phyloP scores from a whole-genome alignment of 164 flowering plant genomes.

The Platanus orientalis region DNA sequence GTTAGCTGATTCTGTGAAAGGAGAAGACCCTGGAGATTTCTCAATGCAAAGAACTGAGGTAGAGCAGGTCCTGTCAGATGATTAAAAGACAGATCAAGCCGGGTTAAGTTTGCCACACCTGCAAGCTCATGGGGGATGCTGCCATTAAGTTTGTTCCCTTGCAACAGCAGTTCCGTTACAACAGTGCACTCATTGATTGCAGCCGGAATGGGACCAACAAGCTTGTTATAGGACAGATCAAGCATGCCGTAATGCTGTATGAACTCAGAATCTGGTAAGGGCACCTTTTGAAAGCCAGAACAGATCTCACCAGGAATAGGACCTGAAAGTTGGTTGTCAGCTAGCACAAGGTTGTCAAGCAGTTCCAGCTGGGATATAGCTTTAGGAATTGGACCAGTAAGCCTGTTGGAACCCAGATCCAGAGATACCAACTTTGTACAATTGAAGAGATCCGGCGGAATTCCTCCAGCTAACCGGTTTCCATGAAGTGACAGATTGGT shows the following conservation, averaged over 20 bases:
- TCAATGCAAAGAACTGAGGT: constrained; percentile 26
- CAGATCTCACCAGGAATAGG: constrained; percentile 56
- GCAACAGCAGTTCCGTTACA: constrained; percentile 35
- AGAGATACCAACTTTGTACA: constrained; percentile 48
- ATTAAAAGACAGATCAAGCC: constrained; percentile 54
- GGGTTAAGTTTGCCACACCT: constrained; percentile 34
- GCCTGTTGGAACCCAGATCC: constrained; percentile 46
- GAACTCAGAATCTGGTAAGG: constrained; percentile 60
- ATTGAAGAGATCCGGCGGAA: constrained; percentile 47
- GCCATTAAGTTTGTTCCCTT: constrained; percentile 54
- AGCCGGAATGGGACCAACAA: constrained; percentile 49
- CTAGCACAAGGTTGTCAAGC: constrained; percentile 53
- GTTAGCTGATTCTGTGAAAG: constrained; percentile 46
- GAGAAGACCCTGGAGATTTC: constrained; percentile 49
- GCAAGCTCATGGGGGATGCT: constrained; percentile 43
- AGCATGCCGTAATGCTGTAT: constrained; percentile 66
- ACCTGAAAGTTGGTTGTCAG: constrained; percentile 46
- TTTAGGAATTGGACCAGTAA: constrained; percentile 44
- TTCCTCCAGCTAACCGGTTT: constrained; percentile 40
- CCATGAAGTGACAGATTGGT: constrained; percentile 57
- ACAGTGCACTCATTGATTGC: constrained; percentile 42
- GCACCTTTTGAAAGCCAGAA: constrained; percentile 49
- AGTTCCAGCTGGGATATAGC: constrained; percentile 38
- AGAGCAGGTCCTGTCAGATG: constrained; percentile 34
- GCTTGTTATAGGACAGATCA: constrained; percentile 50